Evolutionary conservation across 345 rosid genomes (phyloP).

Genomic region (Capsella bursapastoris): DNA sequence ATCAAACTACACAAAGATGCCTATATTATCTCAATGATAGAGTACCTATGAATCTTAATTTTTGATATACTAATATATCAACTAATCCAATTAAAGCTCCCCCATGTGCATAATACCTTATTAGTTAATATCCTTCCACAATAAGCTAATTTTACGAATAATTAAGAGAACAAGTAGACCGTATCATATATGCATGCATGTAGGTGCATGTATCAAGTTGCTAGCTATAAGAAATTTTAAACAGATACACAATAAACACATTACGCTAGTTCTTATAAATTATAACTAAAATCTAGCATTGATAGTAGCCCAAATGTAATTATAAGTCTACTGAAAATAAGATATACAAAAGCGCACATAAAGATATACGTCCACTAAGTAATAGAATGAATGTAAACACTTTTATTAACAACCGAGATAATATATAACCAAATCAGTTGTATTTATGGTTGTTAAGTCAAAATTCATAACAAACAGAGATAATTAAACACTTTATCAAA

Average conservation of each 20-base stretch:
- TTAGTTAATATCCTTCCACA: slow-evolving; percentile 21
- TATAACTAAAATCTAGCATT: background rate
- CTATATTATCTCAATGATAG: slow-evolving; percentile 24
- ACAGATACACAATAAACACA: slow-evolving; percentile 3
- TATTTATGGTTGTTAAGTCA: background rate
- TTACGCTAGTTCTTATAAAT: slow-evolving; percentile 2
- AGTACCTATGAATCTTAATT: slow-evolving; percentile 9
- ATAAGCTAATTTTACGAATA: slow-evolving; percentile 16
- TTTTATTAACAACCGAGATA: background rate
- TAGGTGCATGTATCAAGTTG: slow-evolving; percentile 12
- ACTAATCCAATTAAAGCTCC: slow-evolving; percentile 11
- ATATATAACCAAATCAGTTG: background rate
- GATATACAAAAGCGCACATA: background rate
- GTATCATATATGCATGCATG: background rate
- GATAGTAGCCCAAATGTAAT: background rate
- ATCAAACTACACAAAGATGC: slow-evolving; percentile 27
- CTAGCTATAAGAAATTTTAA: background rate
- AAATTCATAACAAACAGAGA: background rate
- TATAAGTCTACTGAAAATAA: background rate
- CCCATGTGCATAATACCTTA: slow-evolving; percentile 31
- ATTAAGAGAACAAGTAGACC: slow-evolving; percentile 15
- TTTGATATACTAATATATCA: slow-evolving; percentile 7
- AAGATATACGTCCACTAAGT: background rate
- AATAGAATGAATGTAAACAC: background rate
- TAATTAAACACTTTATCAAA: background rate